Evolutionary conservation across 2,329 filamentous ascomycete species (phyloP), one percentile per base, ranked within the genome.

Genomic region (Bipolaris oryzae): DNA sequence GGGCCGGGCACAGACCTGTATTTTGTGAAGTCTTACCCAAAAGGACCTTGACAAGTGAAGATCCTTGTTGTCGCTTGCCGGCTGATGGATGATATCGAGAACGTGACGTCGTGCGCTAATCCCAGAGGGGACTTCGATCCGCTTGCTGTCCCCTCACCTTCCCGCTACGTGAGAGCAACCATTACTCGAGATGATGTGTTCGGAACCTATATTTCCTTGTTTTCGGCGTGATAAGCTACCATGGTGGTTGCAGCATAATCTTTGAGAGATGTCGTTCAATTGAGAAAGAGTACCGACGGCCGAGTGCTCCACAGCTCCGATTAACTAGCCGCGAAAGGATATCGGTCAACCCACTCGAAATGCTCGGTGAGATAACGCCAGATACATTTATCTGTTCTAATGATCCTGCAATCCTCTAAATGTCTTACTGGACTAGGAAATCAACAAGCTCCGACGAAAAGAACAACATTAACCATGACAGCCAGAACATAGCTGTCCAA

Each of bases 401-500:
- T 16, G 37, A 10, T 38, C 16, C 37, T 38, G 7, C 18, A 10
- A 38, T 20, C n/a, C 37, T 16, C 20, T 38, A 10, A 18, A 16
- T 38, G 37, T 31, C 41, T 23, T 28, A 35, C 3, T 25, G 7
- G 7, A 3, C 1, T 1, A 16, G n/a, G 34, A 11, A 20, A 20
- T 25, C 9, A 15, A 6, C 10, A 5, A 23, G 25, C 7, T 45
- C 7, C 20, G 28, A 61, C 56, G 50, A 50, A 62, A 60, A 63
- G 7, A n/a, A 61, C 7, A 3, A 25, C 58, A 7, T 35, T 62
- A 38, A 61, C 20, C 16, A 64, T 44, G 7, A 64, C 75, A 6
- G 71, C 55, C 3, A 84, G 20, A 2, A 78, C 61, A 76, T 0
- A 81, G 10, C 7, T 31, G 10, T 11, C 9, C 10, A 13, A 11